These are phyloP conservation scores for Zygotorulaspora mrakii DNA, from an alignment of 1,139 yeast genomes.

Conservation along the genomic window DNA sequence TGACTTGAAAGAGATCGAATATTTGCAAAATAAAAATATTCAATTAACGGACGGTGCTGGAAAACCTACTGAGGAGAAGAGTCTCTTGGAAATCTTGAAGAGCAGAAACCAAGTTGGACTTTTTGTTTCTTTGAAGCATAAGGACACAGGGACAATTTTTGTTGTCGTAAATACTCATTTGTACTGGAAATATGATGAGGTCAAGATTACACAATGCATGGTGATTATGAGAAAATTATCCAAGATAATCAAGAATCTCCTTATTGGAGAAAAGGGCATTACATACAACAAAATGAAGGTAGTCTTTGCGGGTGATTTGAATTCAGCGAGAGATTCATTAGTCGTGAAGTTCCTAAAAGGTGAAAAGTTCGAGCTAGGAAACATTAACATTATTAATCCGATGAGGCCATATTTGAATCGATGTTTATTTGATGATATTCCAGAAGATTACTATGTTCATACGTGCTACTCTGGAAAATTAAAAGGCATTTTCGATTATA, in stretches of 20 bases:
- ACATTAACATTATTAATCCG: slow-evolving; percentile 37
- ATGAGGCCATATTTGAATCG: slow-evolving; percentile 35
- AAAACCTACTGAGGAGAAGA: slow-evolving; percentile 24
- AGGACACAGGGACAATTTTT: slow-evolving; percentile 39
- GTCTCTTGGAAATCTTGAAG: slow-evolving; percentile 37
- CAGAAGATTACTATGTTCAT: slow-evolving; percentile 41
- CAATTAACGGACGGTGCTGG: slow-evolving; percentile 34
- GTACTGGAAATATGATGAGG: slow-evolving; percentile 59
- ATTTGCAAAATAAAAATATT: slow-evolving; percentile 36
- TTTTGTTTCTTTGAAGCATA: slow-evolving; percentile 46
- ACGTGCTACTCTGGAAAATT: slow-evolving; percentile 51
- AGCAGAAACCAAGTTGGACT: slow-evolving; percentile 54
- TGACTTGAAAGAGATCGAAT: slow-evolving; percentile 40
- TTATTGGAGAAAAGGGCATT: slow-evolving; percentile 31
- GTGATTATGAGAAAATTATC: slow-evolving; percentile 40
- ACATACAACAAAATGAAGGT: slow-evolving; percentile 32
- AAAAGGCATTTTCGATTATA: slow-evolving; percentile 53
- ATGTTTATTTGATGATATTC: slow-evolving; percentile 39
- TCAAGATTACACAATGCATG: slow-evolving; percentile 53
- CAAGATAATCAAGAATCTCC: slow-evolving; percentile 31
- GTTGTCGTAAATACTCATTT: slow-evolving; percentile 55
- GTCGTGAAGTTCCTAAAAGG: slow-evolving; percentile 46
- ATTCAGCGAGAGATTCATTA: slow-evolving; percentile 48
- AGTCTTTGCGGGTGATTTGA: slow-evolving; percentile 50
- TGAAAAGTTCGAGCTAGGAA: slow-evolving; percentile 34